These are phyloP conservation scores for Cymbidium sinense DNA, from an alignment of 106 monocot genomes.

Conservation along the genomic window DNA sequence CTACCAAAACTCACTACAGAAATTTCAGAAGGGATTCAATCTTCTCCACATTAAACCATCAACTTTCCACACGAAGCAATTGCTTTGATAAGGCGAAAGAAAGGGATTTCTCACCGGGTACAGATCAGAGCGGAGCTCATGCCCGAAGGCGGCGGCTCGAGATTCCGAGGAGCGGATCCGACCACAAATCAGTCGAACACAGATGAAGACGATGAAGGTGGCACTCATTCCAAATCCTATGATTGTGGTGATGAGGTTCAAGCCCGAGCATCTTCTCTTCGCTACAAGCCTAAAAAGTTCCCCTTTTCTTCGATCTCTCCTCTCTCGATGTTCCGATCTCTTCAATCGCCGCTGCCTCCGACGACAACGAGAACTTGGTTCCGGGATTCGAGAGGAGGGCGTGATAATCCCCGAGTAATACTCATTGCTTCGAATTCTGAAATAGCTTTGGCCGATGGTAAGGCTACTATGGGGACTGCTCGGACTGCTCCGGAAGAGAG, in stretches of 20 bases:
- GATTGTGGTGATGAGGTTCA: slow-evolving; percentile 72
- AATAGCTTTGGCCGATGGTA: neutral
- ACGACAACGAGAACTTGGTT: neutral
- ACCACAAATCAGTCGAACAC: slow-evolving; percentile 64
- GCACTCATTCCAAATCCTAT: slow-evolving; percentile 85
- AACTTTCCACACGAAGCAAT: neutral
- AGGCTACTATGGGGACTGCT: neutral
- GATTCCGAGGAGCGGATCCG: slow-evolving; percentile 44
- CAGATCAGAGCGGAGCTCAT: slow-evolving; percentile 45
- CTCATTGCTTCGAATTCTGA: neutral
- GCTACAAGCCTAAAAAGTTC: neutral
- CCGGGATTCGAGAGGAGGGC: neutral
- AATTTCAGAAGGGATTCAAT: neutral
- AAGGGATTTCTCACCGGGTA: slow-evolving; percentile 19
- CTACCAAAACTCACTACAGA: neutral
- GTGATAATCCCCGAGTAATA: neutral
- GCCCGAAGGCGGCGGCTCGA: slow-evolving; percentile 30
- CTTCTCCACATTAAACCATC: neutral
- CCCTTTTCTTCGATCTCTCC: too few relatives aligned
- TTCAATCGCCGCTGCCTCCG: neutral
- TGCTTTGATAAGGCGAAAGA: neutral
- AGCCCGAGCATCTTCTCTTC: slow-evolving; percentile 18
- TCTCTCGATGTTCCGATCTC: neutral
- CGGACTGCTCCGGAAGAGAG: neutral
- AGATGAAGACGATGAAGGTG: slow-evolving; percentile 75